A percentile compares a stretch with the other conserved stretches of the same genome.
These are phyloP conservation scores for Citrullus amarus DNA, from an alignment of 306 rosid genomes.

Conservation along the genomic window DNA sequence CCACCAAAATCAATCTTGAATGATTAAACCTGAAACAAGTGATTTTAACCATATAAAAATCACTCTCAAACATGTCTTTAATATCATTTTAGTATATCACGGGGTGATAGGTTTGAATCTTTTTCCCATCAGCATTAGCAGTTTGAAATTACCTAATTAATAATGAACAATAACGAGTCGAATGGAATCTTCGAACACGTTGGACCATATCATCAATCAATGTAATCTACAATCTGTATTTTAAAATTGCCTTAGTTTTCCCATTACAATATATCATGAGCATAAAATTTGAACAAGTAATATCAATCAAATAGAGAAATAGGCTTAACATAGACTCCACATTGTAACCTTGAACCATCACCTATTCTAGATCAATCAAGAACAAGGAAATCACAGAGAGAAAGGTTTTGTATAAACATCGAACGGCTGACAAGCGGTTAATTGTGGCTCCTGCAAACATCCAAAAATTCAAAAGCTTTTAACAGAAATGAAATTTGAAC, in stretches of 20 bases:
- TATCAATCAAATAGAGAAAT: not conserved
- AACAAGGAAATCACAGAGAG: constrained; percentile 33
- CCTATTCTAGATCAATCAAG: not conserved
- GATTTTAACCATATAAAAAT: too few relatives aligned
- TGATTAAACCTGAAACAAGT: too few relatives aligned
- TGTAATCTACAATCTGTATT: not conserved
- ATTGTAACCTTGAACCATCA: not conserved
- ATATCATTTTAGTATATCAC: too few relatives aligned
- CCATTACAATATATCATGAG: not conserved
- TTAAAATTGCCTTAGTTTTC: not conserved
- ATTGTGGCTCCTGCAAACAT: constrained; percentile 77
- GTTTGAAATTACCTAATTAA: too few relatives aligned
- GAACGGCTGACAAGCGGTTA: constrained; percentile 63
- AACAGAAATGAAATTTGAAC: not conserved
- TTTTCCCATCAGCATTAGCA: too few relatives aligned
- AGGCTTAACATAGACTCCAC: not conserved
- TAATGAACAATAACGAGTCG: too few relatives aligned
- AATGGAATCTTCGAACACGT: too few relatives aligned
- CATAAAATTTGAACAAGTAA: not conserved
- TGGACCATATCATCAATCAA: not conserved
- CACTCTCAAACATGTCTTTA: too few relatives aligned
- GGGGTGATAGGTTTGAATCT: too few relatives aligned
- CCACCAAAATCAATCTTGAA: too few relatives aligned
- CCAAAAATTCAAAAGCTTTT: not conserved
- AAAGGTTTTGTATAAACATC: constrained; percentile 75